phyloP scores from a whole-genome alignment of 768 basidiomycete species.

The Lanmaoa rubissima region DNA sequence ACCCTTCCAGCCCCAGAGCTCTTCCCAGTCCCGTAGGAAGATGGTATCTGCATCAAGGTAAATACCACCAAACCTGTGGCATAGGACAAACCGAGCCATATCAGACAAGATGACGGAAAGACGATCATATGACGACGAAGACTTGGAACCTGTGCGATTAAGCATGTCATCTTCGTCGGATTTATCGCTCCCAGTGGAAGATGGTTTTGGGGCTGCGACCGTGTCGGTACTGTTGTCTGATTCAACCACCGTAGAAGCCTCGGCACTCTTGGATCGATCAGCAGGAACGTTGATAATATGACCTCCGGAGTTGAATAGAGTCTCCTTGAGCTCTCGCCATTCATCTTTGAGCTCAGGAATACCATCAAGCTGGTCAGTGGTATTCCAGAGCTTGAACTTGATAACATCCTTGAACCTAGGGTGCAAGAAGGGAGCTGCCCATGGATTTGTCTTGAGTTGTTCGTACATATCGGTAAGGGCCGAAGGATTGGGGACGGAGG shows the following conservation, averaged over 20 bases:
- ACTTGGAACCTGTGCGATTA: constrained; percentile 88
- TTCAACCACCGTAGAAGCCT: constrained; percentile 16
- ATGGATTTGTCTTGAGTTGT: constrained; percentile 79
- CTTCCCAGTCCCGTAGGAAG: constrained; percentile 96
- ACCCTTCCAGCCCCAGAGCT: constrained; percentile 95
- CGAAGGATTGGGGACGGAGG: constrained; percentile 79
- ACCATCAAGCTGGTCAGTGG: constrained; percentile 93
- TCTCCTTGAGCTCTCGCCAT: constrained; percentile 74
- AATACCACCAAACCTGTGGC: constrained; percentile 93
- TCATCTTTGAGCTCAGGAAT: constrained; percentile 86
- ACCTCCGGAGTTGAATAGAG: constrained; percentile 87
- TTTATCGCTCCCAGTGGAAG: constrained; percentile 28
- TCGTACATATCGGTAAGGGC: constrained; percentile 83
- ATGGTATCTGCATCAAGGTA: constrained; percentile 98
- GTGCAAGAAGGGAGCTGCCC: constrained; percentile 95
- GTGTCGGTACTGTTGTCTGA: constrained; percentile 26
- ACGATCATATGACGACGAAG: constrained; percentile 82
- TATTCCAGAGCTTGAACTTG: constrained; percentile 97
- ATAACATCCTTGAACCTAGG: constrained; percentile 88
- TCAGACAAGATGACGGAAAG: constrained; percentile 93
- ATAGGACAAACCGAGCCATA: constrained; percentile 97
- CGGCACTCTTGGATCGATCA: constrained; percentile 36
- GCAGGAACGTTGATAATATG: constrained; percentile 65
- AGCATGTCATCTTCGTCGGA: constrained; percentile 52
- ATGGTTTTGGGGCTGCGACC: constrained; percentile 14